Base-by-base conservation (phyloP, 768 basidiomycete genomes). In the Kwoniella sp. region DNA sequence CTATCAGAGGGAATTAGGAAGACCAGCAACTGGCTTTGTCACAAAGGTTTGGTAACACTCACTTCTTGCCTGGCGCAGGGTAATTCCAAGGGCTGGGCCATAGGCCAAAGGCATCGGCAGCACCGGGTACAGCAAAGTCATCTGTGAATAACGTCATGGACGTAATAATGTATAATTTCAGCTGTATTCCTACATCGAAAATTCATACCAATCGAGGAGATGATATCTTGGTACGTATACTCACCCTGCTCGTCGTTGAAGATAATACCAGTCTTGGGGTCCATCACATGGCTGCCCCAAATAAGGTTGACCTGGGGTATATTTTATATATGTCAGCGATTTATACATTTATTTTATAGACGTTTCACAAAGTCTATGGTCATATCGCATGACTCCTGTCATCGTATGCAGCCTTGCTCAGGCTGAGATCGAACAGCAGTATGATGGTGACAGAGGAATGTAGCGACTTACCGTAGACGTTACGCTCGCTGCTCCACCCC, bases 231-330 rank as follows among this genome's bases (percentile, higher is more conserved):
- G n/a, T n/a, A n/a, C n/a, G n/a, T n/a, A n/a, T 6, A 63, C 70
- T 53, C 53, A 72, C 80, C 69, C 70, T 85, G 87, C 83, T 95
- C 91, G 72, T 98, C 87, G 72, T 97, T 97, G 46, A 97, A 80
- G 55, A 98, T 85, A 27, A 98, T 84, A 0, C 95, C 94, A 7
- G 93, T 96, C 55, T 87, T 84, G 0, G 89, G 85, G 79, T 95
- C 92, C 68, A 95, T 83, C 1, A 97, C 90, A 60, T 84, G 85
- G 1, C 91, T 93, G 17, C 94, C 95, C 79, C 95, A 98, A 19
- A 94, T 82, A 0, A 88, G 80, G 77, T 98, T 98, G 50, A 97
- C 88, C 73, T 75, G 44, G 22, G 22, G 46, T 17, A 30, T 22
- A 13, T 13, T 5, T 5, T 6, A 33, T 6, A 6, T 33, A 13